Evolutionary conservation across 805 yeast genomes (phyloP).

Genomic region (Metschnikowia bowlesiae): DNA sequence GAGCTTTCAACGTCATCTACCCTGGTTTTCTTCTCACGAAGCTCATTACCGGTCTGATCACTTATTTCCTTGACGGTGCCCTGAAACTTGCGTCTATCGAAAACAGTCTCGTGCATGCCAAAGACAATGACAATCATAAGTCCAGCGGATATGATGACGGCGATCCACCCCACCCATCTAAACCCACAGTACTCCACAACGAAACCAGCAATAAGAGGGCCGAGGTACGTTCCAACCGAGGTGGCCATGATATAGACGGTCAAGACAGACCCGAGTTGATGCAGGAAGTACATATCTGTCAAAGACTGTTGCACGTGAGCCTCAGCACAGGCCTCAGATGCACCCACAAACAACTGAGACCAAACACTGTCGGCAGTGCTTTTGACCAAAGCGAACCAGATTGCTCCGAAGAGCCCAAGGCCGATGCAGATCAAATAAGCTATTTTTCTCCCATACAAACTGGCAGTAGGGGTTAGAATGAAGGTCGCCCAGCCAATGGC

Average conservation of each 20-base stretch:
- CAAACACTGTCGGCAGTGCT: constrained; percentile 60
- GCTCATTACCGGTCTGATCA: background rate
- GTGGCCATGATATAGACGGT: constrained; percentile 73
- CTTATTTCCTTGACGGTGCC: constrained; percentile 9
- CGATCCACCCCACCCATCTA: constrained; percentile 77
- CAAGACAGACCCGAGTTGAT: constrained; percentile 68
- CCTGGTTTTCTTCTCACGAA: constrained; percentile 1
- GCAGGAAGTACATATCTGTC: constrained; percentile 73
- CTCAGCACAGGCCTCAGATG: constrained; percentile 72
- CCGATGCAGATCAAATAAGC: constrained; percentile 58
- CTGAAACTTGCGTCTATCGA: constrained; percentile 40
- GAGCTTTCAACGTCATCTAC: constrained; percentile 6
- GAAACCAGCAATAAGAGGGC: constrained; percentile 77
- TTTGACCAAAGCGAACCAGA: constrained; percentile 64
- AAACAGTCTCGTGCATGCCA: constrained; percentile 67
- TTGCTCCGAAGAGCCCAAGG: constrained; percentile 58
- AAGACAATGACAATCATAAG: constrained; percentile 51
- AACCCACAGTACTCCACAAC: constrained; percentile 58
- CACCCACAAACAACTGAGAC: constrained; percentile 80
- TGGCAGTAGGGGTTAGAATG: constrained; percentile 62
- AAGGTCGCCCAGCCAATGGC: constrained; percentile 66
- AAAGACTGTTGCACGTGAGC: constrained; percentile 65
- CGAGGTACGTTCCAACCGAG: constrained; percentile 72
- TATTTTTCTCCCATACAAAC: constrained; percentile 63
- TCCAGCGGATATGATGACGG: constrained; percentile 49